Evolutionary conservation across 352 stramenopile species (phyloP).

Genomic region (Phytophthora crassamura): DNA sequence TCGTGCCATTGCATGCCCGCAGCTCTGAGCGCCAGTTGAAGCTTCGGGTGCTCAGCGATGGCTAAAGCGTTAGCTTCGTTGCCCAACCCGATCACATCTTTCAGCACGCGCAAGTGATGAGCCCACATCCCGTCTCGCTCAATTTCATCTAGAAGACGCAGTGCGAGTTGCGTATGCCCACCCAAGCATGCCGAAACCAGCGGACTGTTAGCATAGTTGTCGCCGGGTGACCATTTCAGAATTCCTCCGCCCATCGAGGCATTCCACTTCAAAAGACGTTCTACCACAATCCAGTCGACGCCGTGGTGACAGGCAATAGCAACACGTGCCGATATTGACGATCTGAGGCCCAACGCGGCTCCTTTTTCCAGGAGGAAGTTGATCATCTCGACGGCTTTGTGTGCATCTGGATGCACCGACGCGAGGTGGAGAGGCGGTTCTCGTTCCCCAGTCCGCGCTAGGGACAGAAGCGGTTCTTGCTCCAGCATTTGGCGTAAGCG

Average conservation of each 20-base stretch:
- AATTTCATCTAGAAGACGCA: slow-evolving; percentile 9
- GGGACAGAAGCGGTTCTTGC: neutral
- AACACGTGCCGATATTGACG: slow-evolving; percentile 1
- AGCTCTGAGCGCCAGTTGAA: neutral
- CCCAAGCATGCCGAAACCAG: neutral
- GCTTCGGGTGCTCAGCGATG: too few species aligned
- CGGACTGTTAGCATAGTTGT: neutral
- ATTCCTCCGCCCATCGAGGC: neutral
- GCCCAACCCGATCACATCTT: neutral
- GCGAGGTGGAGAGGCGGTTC: slow-evolving; percentile 2
- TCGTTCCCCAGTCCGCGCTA: slow-evolving; percentile 4
- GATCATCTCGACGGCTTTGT: slow-evolving; percentile 7
- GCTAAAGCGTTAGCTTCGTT: too few species aligned
- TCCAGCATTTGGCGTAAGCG: neutral
- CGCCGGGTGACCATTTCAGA: slow-evolving; percentile 7
- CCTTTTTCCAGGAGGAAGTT: slow-evolving; percentile 4
- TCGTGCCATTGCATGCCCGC: too few species aligned
- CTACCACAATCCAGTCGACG: slow-evolving; percentile 2
- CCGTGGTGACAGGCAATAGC: slow-evolving; percentile 5
- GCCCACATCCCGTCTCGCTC: neutral
- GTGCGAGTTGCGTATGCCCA: neutral
- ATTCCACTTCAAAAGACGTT: slow-evolving; percentile 8
- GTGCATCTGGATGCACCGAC: neutral
- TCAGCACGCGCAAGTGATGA: slow-evolving; percentile 4
- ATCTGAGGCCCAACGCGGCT: slow-evolving; percentile 1